Percentiles rank a stretch among this genome's conserved stretches.
Conservation (phyloP, 2,329 filamentous ascomycete species). For the Colletotrichum sojae region DNA sequence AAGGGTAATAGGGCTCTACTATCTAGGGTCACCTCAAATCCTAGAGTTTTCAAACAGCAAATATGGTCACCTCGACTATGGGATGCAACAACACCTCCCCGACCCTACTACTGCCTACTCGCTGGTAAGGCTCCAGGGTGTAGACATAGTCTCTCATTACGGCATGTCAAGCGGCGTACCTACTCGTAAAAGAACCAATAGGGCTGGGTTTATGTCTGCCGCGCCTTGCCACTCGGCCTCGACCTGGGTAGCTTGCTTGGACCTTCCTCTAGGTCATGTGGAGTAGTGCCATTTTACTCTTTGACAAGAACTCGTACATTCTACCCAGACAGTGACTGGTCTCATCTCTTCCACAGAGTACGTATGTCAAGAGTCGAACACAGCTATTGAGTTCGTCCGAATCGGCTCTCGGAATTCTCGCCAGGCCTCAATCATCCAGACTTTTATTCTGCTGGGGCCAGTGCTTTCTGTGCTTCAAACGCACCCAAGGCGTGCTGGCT, state of each 20-base stretch:
- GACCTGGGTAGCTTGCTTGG: too few species aligned
- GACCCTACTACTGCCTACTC: background rate
- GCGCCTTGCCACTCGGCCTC: too few species aligned
- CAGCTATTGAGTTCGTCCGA: conserved; percentile 33
- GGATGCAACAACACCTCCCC: background rate
- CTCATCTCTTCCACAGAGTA: too few species aligned
- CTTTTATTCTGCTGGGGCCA: conserved; percentile 33
- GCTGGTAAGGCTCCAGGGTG: conserved; percentile 12
- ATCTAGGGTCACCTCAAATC: background rate
- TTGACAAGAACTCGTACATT: too few species aligned
- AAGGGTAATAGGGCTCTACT: too few species aligned
- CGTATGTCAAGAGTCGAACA: conserved; percentile 38
- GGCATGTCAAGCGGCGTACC: background rate
- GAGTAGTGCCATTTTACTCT: too few species aligned
- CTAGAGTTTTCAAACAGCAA: too few species aligned
- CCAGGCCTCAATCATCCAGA: conserved; percentile 7
- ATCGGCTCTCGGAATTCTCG: conserved; percentile 23
- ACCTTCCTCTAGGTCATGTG: too few species aligned
- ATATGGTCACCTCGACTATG: background rate
- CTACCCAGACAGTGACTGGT: too few species aligned
- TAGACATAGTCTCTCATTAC: conserved; percentile 21
- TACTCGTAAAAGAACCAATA: too few species aligned
- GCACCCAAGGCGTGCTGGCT: conserved; percentile 42
- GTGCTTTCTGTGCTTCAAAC: conserved; percentile 43
- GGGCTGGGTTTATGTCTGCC: too few species aligned